Evolutionary conservation across 2,329 filamentous ascomycete genomes (phyloP), one percentile per base, ranked within the genome.

Genomic region (Tothia fuscella): DNA sequence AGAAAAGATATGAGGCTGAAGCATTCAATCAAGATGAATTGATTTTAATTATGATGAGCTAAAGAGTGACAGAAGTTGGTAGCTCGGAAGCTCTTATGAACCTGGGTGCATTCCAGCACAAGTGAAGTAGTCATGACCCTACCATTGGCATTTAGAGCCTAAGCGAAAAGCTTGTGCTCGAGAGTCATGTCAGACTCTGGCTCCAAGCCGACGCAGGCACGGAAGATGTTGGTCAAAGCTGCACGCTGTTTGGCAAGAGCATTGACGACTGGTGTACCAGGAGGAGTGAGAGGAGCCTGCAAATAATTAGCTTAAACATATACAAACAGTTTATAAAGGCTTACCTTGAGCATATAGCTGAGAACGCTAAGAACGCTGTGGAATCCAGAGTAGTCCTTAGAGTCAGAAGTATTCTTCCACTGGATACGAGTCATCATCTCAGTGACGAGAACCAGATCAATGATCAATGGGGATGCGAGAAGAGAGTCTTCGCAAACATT

Each of bases 401-500:
- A 71, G 42, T 66, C 73, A 47, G 68, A 70, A 47, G 59, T 67
- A 30, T 68, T 66, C 68, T 82, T 87, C 89, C 91, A 98, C 67
- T 85, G 78, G 60, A 98, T 88, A 58, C 91, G 87, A 45, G 91
- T 96, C 88, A 98, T 95, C 72, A 98, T 85, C 73, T 98, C 91
- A 26, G 91, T 76, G 51, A 96, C 72, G 47, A 98, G 62, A 38
- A 95, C 87, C 46, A 98, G 72, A 61, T 98, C 91, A 56, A 98
- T 94, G 72, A 98, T 98, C 58, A 98, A 70, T 25, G 91, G 91
- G 38, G 89, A 93, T 9, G 91, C 91, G 51, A 98, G 74, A 40
- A 98, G 80, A 33, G 91, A 96, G 67, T 98, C 91, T 68, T 98
- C 91, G 70, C 91, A 98, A 54, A 96, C 88, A 64, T 98, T 98